Conservation (phyloP, 2,329 filamentous ascomycete species). For the Pseudocercospora vitis region DNA sequence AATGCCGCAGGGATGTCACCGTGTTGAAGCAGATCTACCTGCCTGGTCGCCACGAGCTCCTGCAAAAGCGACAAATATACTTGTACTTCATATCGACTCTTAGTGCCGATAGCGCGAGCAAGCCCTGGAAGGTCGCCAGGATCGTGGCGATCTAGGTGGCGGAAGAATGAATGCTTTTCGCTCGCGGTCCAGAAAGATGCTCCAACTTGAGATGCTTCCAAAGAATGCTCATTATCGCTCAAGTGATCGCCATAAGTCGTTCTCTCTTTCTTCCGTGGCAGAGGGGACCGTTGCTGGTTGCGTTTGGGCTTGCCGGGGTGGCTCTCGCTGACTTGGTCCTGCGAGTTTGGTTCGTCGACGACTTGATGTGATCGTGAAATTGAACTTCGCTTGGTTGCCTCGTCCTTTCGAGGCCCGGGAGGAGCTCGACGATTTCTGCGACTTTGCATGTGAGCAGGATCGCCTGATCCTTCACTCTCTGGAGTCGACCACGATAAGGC, state of each 20-base stretch:
- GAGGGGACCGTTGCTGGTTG: constrained; percentile 13
- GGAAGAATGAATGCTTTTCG: constrained; percentile 73
- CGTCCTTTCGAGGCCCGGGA: constrained; percentile 16
- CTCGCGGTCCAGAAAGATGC: constrained; percentile 65
- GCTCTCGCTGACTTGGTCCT: constrained; percentile 12
- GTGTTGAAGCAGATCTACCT: constrained; percentile 37
- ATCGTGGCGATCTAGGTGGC: constrained; percentile 63
- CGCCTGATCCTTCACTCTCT: constrained; percentile 18
- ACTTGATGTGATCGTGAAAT: constrained; percentile 15
- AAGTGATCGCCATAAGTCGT: constrained; percentile 46
- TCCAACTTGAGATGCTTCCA: constrained; percentile 61
- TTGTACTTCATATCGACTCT: constrained; percentile 71
- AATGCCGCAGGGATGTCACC: constrained; percentile 67
- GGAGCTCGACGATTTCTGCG: constrained; percentile 14
- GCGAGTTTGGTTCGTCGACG: constrained; percentile 16
- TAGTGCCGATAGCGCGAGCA: constrained; percentile 63
- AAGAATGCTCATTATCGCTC: constrained; percentile 47
- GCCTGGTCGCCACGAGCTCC: constrained; percentile 44
- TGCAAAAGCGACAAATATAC: constrained; percentile 67
- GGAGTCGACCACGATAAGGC: constrained; percentile 11
- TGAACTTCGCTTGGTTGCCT: constrained; percentile 10
- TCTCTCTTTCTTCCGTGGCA: constrained; percentile 14
- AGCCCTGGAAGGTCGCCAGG: constrained; percentile 63
- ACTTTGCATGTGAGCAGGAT: constrained; percentile 11
- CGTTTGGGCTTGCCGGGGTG: constrained; percentile 13